These are phyloP conservation scores for Psophocarpus tetragonolobus DNA, from an alignment of 306 rosid genomes.

Conservation along the genomic window DNA sequence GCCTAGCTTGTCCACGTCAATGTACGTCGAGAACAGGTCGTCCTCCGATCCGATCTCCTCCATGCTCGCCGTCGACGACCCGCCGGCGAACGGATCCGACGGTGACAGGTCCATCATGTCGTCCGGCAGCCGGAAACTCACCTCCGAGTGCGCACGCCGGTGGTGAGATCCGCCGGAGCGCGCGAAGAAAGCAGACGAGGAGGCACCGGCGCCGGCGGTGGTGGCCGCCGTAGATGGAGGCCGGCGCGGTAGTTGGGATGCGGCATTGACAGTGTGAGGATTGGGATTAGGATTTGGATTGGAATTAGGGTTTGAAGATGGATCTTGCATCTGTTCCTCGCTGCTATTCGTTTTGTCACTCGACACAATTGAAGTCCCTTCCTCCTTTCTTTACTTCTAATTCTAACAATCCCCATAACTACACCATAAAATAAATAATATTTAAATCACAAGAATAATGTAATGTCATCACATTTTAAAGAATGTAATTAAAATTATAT, in stretches of 20 bases:
- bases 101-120: conserved; percentile 74
- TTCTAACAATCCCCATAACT: background rate
- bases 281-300: conserved; percentile 24
- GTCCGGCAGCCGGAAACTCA: conserved; percentile 68
- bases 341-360: conserved; percentile 27
- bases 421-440: background rate
- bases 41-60: conserved; percentile 93
- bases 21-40: conserved; percentile 86
- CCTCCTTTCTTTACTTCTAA: background rate
- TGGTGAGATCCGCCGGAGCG: conserved; percentile 43
- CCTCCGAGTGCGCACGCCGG: conserved; percentile 79
- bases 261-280: conserved; percentile 36
- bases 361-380: background rate
- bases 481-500: background rate
- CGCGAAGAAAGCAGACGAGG: conserved; percentile 9
- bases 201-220: conserved; percentile 7
- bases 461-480: background rate
- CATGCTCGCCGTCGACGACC: conserved; percentile 70
- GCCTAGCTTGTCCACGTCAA: conserved; percentile 79
- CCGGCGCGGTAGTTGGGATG: conserved; percentile 31
- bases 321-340: conserved; percentile 65
- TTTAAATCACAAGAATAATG: background rate
- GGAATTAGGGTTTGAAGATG: conserved; percentile 45
- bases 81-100: conserved; percentile 71
- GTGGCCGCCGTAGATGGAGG: conserved; percentile 29